phyloP scores from a whole-genome alignment of 257 asterid species.

The Primulina eburnea region DNA sequence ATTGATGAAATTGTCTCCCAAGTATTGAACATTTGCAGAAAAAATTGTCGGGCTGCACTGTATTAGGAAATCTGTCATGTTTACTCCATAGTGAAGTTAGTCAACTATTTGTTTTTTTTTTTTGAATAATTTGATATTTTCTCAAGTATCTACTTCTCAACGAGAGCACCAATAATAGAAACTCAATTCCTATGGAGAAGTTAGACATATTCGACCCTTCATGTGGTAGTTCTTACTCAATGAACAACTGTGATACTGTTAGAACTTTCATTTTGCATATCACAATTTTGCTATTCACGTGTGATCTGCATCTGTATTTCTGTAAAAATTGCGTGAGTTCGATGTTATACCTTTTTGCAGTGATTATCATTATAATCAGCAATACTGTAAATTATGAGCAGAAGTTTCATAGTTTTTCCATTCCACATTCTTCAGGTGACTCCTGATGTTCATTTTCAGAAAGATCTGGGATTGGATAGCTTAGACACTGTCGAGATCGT shows the following conservation, averaged over 20 bases:
- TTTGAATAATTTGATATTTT: too few relatives aligned
- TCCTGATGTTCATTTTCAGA: conserved; percentile 16
- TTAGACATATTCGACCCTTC: not conserved
- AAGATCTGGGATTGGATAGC: conserved; percentile 18
- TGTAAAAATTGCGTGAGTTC: not conserved
- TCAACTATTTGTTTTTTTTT: too few relatives aligned
- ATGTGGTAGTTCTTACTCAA: not conserved
- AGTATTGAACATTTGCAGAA: not conserved
- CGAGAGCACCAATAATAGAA: not conserved
- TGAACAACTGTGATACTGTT: not conserved
- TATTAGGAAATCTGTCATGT: not conserved
- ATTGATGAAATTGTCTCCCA: not conserved
- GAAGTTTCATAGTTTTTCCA: not conserved
- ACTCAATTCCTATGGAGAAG: not conserved
- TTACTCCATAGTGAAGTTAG: not conserved
- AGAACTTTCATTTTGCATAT: not conserved
- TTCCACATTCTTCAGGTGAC: conserved; percentile 11
- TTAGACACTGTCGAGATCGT: conserved; percentile 21
- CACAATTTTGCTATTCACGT: not conserved
- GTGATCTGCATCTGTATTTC: not conserved
- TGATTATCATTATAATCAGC: not conserved
- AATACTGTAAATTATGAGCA: not conserved
- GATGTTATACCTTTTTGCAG: not conserved
- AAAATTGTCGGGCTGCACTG: not conserved
- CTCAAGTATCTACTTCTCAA: not conserved